Evolutionary conservation across 2,329 filamentous ascomycete species (phyloP).

Genomic region (Chalara sp.): DNA sequence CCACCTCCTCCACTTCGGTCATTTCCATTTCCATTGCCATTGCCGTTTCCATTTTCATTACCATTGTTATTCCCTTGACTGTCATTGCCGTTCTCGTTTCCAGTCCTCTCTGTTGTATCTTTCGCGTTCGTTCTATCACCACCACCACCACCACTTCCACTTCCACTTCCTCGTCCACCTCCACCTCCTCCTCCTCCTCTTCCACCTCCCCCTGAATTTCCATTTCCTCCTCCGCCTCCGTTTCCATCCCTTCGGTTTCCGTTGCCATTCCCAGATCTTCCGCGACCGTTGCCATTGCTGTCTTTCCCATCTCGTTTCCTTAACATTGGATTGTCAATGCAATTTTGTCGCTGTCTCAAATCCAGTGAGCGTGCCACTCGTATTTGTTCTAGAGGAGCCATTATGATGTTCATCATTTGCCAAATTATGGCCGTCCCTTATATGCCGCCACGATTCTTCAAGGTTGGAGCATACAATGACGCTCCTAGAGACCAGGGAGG

Average conservation of each 20-base stretch:
- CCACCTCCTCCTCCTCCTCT: background rate
- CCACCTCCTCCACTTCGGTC: conserved; percentile 1
- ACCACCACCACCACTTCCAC: too few relatives aligned
- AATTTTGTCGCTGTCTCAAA: conserved; percentile 9
- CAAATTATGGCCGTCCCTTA: conserved; percentile 13
- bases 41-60: conserved; percentile 1
- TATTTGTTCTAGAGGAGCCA: conserved; percentile 23
- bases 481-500: conserved; percentile 7
- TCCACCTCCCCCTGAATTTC: background rate
- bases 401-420: conserved; percentile 24
- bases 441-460: conserved; percentile 18
- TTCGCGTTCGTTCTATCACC: too few relatives aligned
- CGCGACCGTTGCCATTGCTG: background rate
- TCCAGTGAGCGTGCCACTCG: conserved; percentile 9
- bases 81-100: background rate
- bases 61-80: background rate
- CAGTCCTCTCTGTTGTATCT: background rate
- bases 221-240: conserved; percentile 1
- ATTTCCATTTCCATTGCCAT: conserved; percentile 3
- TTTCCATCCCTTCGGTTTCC: conserved; percentile 1
- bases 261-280: background rate
- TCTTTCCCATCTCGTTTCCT: background rate
- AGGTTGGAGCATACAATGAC: conserved; percentile 17
- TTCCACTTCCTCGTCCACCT: background rate
- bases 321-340: conserved; percentile 5